Evolutionary conservation across 1,284 basidiomycete genomes (phyloP).

Genomic region (Cystobasidium sp.): DNA sequence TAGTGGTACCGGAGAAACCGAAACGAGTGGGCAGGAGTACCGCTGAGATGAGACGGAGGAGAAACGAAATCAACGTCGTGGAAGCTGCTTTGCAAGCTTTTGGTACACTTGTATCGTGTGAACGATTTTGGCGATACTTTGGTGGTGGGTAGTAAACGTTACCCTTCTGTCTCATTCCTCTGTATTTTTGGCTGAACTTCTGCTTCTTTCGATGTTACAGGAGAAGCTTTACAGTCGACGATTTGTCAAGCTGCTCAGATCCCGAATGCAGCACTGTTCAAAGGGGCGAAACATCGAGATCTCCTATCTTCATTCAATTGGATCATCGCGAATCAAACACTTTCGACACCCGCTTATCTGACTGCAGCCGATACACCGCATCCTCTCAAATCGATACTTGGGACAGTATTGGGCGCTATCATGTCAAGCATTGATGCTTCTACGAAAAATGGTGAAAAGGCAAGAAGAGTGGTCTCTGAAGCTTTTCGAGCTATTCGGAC

Average conservation of each 20-base stretch:
- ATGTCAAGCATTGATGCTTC: conserved; percentile 6
- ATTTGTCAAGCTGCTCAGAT: conserved; percentile 13
- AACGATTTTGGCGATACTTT: conserved; percentile 33
- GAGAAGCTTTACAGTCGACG: neutral
- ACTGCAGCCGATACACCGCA: neutral
- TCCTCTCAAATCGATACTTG: conserved; percentile 6
- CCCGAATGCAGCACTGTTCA: conserved; percentile 3
- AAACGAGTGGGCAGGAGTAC: conserved; percentile 29
- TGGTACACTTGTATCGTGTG: conserved; percentile 27
- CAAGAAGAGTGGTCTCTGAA: conserved; percentile 17
- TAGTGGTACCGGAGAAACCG: neutral
- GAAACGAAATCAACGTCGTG: conserved; percentile 37
- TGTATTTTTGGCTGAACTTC: neutral
- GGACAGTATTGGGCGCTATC: neutral
- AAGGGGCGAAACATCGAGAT: conserved; percentile 36
- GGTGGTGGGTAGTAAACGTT: conserved; percentile 13
- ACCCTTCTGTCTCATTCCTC: neutral
- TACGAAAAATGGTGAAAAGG: conserved; percentile 41
- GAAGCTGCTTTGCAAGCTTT: conserved; percentile 40
- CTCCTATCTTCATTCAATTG: conserved; percentile 33
- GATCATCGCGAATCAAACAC: conserved; percentile 36
- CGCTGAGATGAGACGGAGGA: conserved; percentile 34
- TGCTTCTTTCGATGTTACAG: neutral
- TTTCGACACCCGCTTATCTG: neutral
- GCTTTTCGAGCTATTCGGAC: conserved; percentile 28